Evolutionary conservation across 1,284 basidiomycete genomes (phyloP).

Genomic region (Rhodotorula glutinis): DNA sequence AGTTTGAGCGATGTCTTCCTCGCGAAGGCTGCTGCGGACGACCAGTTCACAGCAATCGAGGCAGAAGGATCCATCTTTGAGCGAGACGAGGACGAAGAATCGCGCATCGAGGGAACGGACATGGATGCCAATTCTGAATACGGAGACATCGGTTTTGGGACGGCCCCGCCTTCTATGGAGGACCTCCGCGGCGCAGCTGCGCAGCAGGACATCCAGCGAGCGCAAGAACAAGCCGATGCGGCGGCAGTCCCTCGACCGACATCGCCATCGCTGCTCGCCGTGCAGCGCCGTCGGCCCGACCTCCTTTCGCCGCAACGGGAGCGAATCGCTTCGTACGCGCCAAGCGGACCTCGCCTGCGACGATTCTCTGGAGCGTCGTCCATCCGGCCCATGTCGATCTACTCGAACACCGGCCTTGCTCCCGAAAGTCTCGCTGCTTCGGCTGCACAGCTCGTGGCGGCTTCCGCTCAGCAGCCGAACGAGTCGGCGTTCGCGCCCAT

Average conservation of each 20-base stretch:
- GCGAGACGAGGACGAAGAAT: slow-evolving; percentile 51
- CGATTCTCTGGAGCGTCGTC: slow-evolving; percentile 45
- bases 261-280: slow-evolving; percentile 36
- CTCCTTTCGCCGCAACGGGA: slow-evolving; percentile 28
- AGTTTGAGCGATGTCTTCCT: slow-evolving; percentile 90
- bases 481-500: slow-evolving; percentile 94
- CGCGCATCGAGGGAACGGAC: slow-evolving; percentile 47
- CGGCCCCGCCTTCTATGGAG: slow-evolving; percentile 39
- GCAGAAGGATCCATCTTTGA: slow-evolving; percentile 56
- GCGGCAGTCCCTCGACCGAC: slow-evolving; percentile 3
- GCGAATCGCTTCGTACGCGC: slow-evolving; percentile 20
- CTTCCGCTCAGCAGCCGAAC: slow-evolving; percentile 60
- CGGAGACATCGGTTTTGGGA: slow-evolving; percentile 31
- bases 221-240: background rate
- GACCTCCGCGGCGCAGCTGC: slow-evolving; percentile 32
- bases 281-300: no score
- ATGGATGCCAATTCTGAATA: slow-evolving; percentile 33
- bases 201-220: slow-evolving; percentile 20
- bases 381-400: slow-evolving; percentile 62
- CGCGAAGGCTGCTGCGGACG: slow-evolving; percentile 83
- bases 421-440: slow-evolving; percentile 23
- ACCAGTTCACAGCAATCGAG: slow-evolving; percentile 49
- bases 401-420: slow-evolving; percentile 69
- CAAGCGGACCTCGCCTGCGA: slow-evolving; percentile 7
- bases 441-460: background rate